Conservation (phyloP, 305 asterid species). For the Solanum hybrid region DNA sequence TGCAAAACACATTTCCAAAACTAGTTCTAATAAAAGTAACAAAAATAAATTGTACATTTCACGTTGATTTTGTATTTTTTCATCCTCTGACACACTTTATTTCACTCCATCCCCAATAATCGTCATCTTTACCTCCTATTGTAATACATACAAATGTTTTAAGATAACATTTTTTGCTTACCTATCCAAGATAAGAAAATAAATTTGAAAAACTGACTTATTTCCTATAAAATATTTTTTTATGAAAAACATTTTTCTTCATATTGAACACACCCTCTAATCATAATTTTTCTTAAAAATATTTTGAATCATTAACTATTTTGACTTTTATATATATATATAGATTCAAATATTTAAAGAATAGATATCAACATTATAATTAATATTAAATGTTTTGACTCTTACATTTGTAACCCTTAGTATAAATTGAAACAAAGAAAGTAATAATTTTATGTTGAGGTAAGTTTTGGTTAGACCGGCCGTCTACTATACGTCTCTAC, state of each 20-base stretch:
- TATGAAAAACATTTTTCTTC: background rate
- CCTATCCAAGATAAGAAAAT: background rate
- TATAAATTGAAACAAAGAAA: no score
- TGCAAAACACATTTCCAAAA: background rate
- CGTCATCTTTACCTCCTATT: background rate
- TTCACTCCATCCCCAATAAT: background rate
- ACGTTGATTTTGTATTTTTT: background rate
- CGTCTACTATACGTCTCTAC: background rate
- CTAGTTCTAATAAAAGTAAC: background rate
- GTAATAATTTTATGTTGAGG: background rate
- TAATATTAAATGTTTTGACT: background rate
- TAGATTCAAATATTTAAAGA: no score
- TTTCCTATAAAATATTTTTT: background rate
- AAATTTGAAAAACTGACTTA: no score
- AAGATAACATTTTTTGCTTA: background rate
- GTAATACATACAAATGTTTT: background rate
- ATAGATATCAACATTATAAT: no score
- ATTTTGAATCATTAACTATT: background rate
- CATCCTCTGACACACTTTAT: background rate
- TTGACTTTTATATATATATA: background rate
- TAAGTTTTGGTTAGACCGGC: background rate
- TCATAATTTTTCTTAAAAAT: no score
- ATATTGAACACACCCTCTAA: background rate
- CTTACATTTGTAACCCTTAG: no score
- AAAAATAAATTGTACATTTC: no score